Conservation (phyloP, 139 green algal genomes). For the Coccomyxa sp. region DNA sequence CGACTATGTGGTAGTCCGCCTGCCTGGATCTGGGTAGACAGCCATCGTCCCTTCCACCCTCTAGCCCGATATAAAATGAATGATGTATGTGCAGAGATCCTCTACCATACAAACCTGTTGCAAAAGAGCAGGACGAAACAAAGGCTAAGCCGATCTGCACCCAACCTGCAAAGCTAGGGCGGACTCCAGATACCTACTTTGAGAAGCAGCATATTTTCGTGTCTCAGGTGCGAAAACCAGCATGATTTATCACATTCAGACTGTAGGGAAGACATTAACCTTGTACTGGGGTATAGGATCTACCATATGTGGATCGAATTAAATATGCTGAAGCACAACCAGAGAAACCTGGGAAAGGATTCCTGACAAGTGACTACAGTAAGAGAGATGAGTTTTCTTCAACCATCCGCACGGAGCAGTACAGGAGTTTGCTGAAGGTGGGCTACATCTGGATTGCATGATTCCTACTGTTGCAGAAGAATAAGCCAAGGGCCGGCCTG, state of each 20-base stretch:
- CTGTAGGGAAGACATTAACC: neutral
- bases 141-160: neutral
- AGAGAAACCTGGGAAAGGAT: neutral
- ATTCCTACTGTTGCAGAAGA: neutral
- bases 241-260: too few relatives aligned
- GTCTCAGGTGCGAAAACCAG: neutral
- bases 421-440: neutral
- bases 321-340: neutral
- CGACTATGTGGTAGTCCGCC: too few relatives aligned
- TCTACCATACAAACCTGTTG: too few relatives aligned
- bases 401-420: neutral
- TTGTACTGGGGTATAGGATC: neutral
- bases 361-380: neutral
- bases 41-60: too few relatives aligned
- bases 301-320: neutral
- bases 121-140: neutral
- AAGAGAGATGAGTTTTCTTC: neutral
- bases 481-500: too few relatives aligned
- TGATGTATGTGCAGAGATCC: too few relatives aligned
- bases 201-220: neutral
- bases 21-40: too few relatives aligned
- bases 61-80: too few relatives aligned
- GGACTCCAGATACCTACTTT: neutral
- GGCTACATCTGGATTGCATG: neutral
- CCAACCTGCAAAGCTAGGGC: neutral